Evolutionary conservation across 768 basidiomycete species (phyloP).

Genomic region (Serendipita vermifera): DNA sequence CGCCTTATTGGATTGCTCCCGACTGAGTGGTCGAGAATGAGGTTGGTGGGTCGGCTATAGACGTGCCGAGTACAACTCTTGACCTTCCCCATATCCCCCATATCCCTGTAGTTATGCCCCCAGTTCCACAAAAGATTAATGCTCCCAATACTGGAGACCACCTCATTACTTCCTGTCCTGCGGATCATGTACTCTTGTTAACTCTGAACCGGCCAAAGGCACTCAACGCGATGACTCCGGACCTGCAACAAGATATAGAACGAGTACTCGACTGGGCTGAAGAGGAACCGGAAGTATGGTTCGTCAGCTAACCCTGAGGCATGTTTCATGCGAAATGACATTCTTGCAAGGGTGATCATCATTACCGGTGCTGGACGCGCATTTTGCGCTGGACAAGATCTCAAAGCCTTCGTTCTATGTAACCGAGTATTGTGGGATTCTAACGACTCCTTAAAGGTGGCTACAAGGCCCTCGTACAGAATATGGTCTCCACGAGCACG

Average conservation of each 20-base stretch:
- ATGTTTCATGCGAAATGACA: constrained; percentile 6
- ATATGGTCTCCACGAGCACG: constrained; percentile 18
- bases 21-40: too few species aligned
- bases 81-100: too few species aligned
- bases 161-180: constrained; percentile 24
- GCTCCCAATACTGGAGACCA: constrained; percentile 8
- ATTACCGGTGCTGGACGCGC: constrained; percentile 58
- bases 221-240: constrained; percentile 62
- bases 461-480: background rate
- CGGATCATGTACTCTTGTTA: constrained; percentile 40
- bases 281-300: constrained; percentile 59
- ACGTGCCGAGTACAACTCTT: too few species aligned
- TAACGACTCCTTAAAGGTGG: background rate
- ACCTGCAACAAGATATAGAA: constrained; percentile 41
- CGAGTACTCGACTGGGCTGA: constrained; percentile 59
- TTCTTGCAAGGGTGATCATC: constrained; percentile 47
- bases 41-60: too few species aligned
- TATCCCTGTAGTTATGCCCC: too few species aligned
- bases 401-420: constrained; percentile 49
- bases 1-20: background rate
- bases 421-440: background rate
- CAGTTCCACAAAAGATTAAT: background rate
- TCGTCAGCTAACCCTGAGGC: constrained; percentile 16
- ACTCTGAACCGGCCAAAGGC: constrained; percentile 54
- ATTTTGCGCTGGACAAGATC: constrained; percentile 73